Evolutionary conservation across 805 yeast genomes (phyloP), one percentile per base, ranked within the genome.

Genomic region (Schwanniomyces sp.): DNA sequence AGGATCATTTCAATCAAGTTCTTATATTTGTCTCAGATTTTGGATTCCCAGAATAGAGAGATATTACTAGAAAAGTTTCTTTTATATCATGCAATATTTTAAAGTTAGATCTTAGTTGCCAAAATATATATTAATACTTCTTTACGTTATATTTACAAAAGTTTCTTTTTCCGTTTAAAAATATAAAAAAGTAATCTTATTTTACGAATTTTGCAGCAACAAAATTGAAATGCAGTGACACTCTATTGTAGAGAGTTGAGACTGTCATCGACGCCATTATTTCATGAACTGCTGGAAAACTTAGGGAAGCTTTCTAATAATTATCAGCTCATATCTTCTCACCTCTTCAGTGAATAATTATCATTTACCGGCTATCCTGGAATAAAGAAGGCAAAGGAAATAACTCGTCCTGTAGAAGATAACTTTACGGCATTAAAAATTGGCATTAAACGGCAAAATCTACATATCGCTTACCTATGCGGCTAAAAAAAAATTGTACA

Each of bases 31-130:
- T 66, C 40, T 53, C 65, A n/a, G 73, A 68, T 49, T 63, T 62
- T 51, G 72, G 73, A 4, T 63, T 64, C 53, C 63, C 69, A 24
- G 65, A 57, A 43, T 62, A 59, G 61, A 49, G 59, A 40, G 63
- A 39, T 52, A 42, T 47, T 60, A 49, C 52, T 58, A 60, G 47
- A 58, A 60, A 51, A 53, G 57, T 52, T 53, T 53, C 50, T 53
- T 53, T 43, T 53, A 53, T 41, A 18, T 42, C 11, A 40, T 48
- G 7, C 41, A 52, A 39, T 53, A 47, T 32, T 37, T 32, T 30
- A 46, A 53, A 44, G 57, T 52, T 26, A 51, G 55, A 50, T 34
- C 34, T 25, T 41, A 40, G 34, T 7, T 40, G 18, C 2, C 2
- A 9, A 21, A 21, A 3, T 12, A 2, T 21, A 9, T 37, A n/a